These are phyloP conservation scores for Sarocladium oryzae DNA, from an alignment of 2,329 filamentous ascomycete genomes.

Conservation along the genomic window DNA sequence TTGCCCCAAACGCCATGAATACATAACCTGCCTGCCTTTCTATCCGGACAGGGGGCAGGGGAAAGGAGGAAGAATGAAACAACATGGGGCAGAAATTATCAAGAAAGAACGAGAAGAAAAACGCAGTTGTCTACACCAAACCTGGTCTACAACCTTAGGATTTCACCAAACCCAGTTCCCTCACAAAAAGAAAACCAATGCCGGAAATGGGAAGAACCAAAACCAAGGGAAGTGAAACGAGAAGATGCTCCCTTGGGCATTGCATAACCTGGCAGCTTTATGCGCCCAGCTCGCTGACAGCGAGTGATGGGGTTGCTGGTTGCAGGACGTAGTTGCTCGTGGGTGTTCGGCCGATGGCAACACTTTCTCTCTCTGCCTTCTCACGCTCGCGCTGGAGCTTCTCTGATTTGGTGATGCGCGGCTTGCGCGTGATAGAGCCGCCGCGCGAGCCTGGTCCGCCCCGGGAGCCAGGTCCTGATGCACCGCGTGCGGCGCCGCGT, in stretches of 20 bases:
- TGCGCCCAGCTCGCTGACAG: slow-evolving; percentile 30
- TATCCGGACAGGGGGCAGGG: slow-evolving; percentile 8
- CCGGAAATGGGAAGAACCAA: neutral
- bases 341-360: slow-evolving; percentile 33
- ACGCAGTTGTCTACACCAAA: neutral
- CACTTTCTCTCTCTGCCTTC: slow-evolving; percentile 65
- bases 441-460: slow-evolving; percentile 66
- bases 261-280: slow-evolving; percentile 13
- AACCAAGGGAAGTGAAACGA: neutral
- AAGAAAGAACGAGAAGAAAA: neutral
- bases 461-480: slow-evolving; percentile 36
- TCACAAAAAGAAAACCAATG: neutral
- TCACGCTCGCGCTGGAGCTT: slow-evolving; percentile 75
- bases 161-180: neutral
- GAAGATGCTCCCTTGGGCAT: too few species aligned
- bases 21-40: slow-evolving; percentile 1
- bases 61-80: slow-evolving; percentile 13
- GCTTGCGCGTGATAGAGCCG: slow-evolving; percentile 68
- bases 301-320: slow-evolving; percentile 28
- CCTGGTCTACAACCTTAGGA: neutral
- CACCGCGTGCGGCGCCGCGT: slow-evolving; percentile 49
- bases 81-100: neutral
- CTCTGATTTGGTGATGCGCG: slow-evolving; percentile 79
- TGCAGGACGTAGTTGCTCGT: slow-evolving; percentile 30
- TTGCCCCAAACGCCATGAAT: too few species aligned